These are phyloP conservation scores for Malassezia yamatoensis DNA, from an alignment of 1,284 basidiomycete genomes.

Conservation along the genomic window DNA sequence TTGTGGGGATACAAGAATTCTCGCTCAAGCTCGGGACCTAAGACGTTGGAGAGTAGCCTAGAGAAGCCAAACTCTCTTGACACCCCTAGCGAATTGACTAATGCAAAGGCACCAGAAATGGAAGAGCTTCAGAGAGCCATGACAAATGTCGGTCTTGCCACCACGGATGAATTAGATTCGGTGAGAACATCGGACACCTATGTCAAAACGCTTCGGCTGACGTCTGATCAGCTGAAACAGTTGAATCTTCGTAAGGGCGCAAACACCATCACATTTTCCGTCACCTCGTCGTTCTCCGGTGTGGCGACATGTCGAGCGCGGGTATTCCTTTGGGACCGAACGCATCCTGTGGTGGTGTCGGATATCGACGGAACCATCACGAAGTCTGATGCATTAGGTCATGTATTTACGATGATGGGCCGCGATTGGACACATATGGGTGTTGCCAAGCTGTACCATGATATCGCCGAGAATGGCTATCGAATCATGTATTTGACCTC, in stretches of 20 bases:
- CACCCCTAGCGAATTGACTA: no score
- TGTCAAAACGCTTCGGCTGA: slow-evolving; percentile 81
- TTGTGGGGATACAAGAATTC: slow-evolving; percentile 31
- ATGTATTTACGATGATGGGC: slow-evolving; percentile 96
- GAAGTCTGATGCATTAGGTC: slow-evolving; percentile 82
- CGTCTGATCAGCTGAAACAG: slow-evolving; percentile 63
- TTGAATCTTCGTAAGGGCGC: slow-evolving; percentile 76
- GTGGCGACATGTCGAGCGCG: slow-evolving; percentile 71
- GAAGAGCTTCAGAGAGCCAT: no score
- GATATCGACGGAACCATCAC: slow-evolving; percentile 99
- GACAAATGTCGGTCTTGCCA: no score
- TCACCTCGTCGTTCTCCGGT: slow-evolving; percentile 70
- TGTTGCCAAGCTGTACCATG: slow-evolving; percentile 95
- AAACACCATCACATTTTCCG: slow-evolving; percentile 86
- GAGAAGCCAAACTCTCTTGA: no score
- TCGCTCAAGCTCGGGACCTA: no score
- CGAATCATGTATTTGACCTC: slow-evolving; percentile 97
- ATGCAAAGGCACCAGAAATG: no score
- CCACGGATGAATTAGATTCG: no score
- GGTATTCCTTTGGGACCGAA: slow-evolving; percentile 89
- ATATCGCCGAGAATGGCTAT: slow-evolving; percentile 89
- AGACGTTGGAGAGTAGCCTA: no score
- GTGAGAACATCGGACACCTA: slow-evolving; percentile 53
- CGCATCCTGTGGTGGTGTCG: slow-evolving; percentile 80
- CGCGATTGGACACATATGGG: slow-evolving; percentile 99